Evolutionary conservation across 805 yeast species (phyloP), one percentile per base, ranked within the genome.

Genomic region (Diddensiella caesifluorescens): DNA sequence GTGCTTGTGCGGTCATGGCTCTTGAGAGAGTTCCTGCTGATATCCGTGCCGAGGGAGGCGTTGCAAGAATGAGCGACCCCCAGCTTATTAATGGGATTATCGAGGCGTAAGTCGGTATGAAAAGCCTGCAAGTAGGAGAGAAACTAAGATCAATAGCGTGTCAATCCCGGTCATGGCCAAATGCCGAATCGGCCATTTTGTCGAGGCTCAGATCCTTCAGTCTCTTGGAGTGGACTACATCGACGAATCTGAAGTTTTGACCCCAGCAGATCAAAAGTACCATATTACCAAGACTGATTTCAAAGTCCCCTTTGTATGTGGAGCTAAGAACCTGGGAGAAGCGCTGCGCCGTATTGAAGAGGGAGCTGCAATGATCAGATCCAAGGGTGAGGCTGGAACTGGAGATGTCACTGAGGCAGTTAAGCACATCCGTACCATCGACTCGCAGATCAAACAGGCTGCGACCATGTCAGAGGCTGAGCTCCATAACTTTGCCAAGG

Each of bases 1-100:
- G 94, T 46, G 94, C 94, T 10, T 81, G 85, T 65, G 90, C 94
- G 10, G 94, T 84, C 18, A 84, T 84, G 94, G 94, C 94, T 3
- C 69, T 84, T 50, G 94, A 84, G 64, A 68, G 81, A 53, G 85
- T 84, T 44, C 94, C 94, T 7, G 87, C 92, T 5, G 92, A 84
- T 59, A 84, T 84, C 75, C 74, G 92, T 56, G 79, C 75, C 48
- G 75, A 81, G 40, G 90, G 90, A 38, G 82, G 83, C 44, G 92
- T 84, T 38, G 84, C 90, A 45, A 74, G 94, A 54, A 84, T 84
- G 94, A 77, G 85, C 16, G 94, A 84, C 59, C 94, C 94, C 2
- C 67, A 79, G 52, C 77, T 84, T 84, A 80, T 84, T 62, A 68
- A 73, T 57, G 79, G 73, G 15, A 84, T 83, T 60, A 80, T 80